Percentiles rank a stretch among this genome's conserved stretches.
Conservation (phyloP, 2,329 filamentous ascomycete species). For the Tothia fuscella region DNA sequence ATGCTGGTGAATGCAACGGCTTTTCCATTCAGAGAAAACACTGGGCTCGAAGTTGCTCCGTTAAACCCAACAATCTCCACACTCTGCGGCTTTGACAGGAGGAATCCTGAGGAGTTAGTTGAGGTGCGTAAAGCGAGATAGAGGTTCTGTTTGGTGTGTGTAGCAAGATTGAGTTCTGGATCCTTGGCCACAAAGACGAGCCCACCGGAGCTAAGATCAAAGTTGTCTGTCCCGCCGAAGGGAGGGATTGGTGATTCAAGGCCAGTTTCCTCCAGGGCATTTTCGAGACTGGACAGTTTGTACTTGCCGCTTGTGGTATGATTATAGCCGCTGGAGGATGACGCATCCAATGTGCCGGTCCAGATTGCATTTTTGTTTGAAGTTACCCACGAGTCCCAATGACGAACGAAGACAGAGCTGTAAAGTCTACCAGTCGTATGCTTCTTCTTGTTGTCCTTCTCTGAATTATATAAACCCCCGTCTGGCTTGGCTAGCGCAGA, state of each 20-base stretch:
- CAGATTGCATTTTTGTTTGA: conserved; percentile 61
- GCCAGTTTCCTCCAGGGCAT: conserved; percentile 48
- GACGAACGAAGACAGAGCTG: conserved; percentile 62
- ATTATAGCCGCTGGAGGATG: conserved; percentile 15
- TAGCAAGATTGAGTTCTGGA: conserved; percentile 55
- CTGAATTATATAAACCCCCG: conserved; percentile 57
- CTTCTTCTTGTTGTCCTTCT: conserved; percentile 40
- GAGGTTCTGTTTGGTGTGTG: conserved; percentile 71
- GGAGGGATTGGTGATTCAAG: conserved; percentile 60
- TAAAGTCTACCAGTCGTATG: conserved; percentile 57
- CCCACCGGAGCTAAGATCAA: conserved; percentile 56
- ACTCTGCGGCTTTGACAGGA: conserved; percentile 31
- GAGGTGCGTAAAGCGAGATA: conserved; percentile 57
- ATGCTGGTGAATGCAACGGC: conserved; percentile 69
- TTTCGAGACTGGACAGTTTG: conserved; percentile 39
- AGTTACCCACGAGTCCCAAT: conserved; percentile 70
- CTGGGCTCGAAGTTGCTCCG: conserved; percentile 54
- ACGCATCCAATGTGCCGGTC: conserved; percentile 47
- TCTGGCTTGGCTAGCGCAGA: conserved; percentile 53
- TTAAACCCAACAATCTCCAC: conserved; percentile 46
- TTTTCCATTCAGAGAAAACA: conserved; percentile 62
- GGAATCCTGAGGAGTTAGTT: conserved; percentile 34
- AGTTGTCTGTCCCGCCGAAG: conserved; percentile 71
- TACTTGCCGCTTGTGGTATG: conserved; percentile 19
- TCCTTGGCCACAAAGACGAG: conserved; percentile 68